phyloP scores from a whole-genome alignment of 2,329 filamentous ascomycete species.

The Trichoderma lentiforme region DNA sequence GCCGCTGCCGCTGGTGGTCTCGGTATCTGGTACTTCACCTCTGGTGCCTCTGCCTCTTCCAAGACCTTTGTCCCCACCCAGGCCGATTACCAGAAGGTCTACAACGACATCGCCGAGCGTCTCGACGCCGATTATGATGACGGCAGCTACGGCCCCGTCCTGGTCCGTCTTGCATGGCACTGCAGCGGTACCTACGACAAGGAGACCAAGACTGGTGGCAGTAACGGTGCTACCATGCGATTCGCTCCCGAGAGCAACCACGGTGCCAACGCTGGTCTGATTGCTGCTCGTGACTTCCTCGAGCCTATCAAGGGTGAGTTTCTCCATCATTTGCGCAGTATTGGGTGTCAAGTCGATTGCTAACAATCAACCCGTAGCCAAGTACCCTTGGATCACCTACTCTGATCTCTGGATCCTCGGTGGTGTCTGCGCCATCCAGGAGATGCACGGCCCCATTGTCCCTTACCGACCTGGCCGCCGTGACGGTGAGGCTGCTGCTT shows the following conservation, averaged over 20 bases:
- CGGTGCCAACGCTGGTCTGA: conserved; percentile 89
- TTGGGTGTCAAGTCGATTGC: background rate
- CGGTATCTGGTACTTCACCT: conserved; percentile 64
- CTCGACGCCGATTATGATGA: conserved; percentile 95
- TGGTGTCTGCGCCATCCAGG: conserved; percentile 83
- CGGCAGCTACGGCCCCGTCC: conserved; percentile 89
- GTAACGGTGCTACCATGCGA: conserved; percentile 96
- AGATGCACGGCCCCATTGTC: conserved; percentile 86
- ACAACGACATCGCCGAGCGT: conserved; percentile 75
- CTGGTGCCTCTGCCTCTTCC: conserved; percentile 45
- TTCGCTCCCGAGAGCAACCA: conserved; percentile 86
- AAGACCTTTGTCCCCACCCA: conserved; percentile 69
- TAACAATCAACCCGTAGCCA: conserved; percentile 29
- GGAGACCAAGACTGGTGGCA: conserved; percentile 82
- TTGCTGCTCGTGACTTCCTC: conserved; percentile 84
- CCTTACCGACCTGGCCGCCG: conserved; percentile 83
- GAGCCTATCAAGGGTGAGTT: conserved; percentile 78
- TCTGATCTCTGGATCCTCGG: conserved; percentile 95
- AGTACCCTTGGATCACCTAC: conserved; percentile 95
- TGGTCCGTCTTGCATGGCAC: conserved; percentile 92
- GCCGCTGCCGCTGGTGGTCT: conserved; percentile 60
- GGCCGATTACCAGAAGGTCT: conserved; percentile 93
- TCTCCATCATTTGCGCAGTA: background rate
- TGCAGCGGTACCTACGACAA: conserved; percentile 88
- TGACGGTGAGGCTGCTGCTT: conserved; percentile 76